These are phyloP conservation scores for Rhodomyrtus tomentosa DNA, from an alignment of 345 rosid genomes.

Conservation along the genomic window DNA sequence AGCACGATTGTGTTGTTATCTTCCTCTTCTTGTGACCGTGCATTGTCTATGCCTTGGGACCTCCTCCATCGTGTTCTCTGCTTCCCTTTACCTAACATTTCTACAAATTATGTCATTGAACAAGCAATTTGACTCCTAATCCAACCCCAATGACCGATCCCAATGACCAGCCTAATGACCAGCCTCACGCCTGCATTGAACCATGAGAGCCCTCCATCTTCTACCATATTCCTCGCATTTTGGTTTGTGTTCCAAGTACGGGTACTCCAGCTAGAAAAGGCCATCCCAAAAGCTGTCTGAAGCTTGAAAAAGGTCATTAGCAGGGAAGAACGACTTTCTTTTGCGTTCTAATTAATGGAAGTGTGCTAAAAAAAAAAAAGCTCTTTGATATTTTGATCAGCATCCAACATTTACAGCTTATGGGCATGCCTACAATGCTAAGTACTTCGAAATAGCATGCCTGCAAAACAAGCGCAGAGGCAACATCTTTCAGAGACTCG, in stretches of 20 bases:
- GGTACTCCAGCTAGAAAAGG: conserved; percentile 10
- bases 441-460: conserved; percentile 14
- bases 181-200: too few relatives aligned
- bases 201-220: conserved; percentile 38
- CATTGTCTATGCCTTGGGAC: too few relatives aligned
- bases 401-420: neutral
- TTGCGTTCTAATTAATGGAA: neutral
- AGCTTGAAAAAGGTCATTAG: neutral
- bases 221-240: neutral
- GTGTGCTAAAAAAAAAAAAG: neutral
- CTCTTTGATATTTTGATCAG: neutral
- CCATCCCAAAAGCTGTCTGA: neutral
- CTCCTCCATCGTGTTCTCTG: too few relatives aligned
- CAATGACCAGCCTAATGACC: neutral
- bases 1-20: too few relatives aligned
- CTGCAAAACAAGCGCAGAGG: conserved; percentile 36
- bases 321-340: neutral
- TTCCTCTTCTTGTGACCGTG: too few relatives aligned
- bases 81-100: too few relatives aligned
- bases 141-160: too few relatives aligned
- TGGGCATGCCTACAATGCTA: neutral
- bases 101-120: too few relatives aligned
- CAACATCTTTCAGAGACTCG: conserved; percentile 21
- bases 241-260: conserved; percentile 4
- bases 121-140: too few relatives aligned